phyloP scores from a whole-genome alignment of 306 rosid species.

The Mimosa pudica region DNA sequence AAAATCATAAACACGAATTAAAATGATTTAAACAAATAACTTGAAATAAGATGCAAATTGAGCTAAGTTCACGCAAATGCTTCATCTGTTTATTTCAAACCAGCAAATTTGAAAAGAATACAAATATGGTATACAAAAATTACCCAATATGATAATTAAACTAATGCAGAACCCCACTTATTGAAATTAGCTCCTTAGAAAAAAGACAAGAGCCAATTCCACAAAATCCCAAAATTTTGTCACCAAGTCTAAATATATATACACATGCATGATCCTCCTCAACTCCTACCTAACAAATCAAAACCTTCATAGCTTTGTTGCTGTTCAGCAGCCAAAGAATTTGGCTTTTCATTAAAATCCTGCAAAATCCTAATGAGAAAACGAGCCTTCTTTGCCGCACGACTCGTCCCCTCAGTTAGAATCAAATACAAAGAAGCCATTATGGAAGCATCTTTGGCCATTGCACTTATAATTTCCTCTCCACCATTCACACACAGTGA shows the following conservation, averaged over 20 bases:
- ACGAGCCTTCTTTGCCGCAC: neutral
- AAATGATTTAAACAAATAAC: neutral
- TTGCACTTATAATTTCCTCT: slow-evolving; percentile 38
- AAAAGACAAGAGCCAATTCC: slow-evolving; percentile 2
- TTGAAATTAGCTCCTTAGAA: slow-evolving; percentile 6
- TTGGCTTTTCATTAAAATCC: neutral
- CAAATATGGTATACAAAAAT: neutral
- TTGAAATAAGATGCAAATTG: neutral
- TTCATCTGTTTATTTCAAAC: neutral
- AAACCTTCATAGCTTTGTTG: neutral
- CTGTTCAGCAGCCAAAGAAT: neutral
- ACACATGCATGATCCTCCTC: neutral
- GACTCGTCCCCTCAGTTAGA: neutral
- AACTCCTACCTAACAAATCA: neutral
- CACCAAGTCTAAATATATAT: neutral
- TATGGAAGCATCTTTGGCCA: slow-evolving; percentile 41
- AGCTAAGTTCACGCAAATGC: neutral
- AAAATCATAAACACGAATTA: neutral
- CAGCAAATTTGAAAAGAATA: neutral
- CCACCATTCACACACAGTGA: slow-evolving; percentile 64
- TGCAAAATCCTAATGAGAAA: slow-evolving; percentile 6
- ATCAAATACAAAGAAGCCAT: neutral
- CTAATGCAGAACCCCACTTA: neutral
- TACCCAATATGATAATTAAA: neutral
- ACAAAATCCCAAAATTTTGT: neutral